Conservation (phyloP, 192 early-diverging fungal species). For the Backusella liffmaniae region DNA sequence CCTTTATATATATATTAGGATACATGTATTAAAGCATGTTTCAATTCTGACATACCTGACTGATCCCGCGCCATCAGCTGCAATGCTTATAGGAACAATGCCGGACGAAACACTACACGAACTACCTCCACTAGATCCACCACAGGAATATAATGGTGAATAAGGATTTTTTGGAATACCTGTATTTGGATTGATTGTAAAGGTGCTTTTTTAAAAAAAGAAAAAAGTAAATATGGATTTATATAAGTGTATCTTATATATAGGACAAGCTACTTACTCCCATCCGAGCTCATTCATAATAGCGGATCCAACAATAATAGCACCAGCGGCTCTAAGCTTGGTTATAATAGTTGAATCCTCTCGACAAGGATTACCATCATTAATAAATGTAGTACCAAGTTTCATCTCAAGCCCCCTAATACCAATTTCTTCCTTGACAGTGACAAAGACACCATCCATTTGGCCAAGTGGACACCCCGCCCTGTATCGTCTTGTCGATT, state of each 20-base stretch:
- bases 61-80: conserved; percentile 70
- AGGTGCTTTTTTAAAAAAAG: conserved; percentile 38
- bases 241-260: too few relatives aligned
- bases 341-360: conserved; percentile 52
- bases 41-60: conserved; percentile 36
- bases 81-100: conserved; percentile 67
- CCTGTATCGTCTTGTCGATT: conserved; percentile 55
- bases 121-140: conserved; percentile 73
- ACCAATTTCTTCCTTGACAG: conserved; percentile 76
- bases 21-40: background rate
- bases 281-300: conserved; percentile 78
- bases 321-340: conserved; percentile 55
- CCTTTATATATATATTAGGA: conserved; percentile 18
- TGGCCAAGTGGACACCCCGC: conserved; percentile 47
- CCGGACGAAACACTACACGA: conserved; percentile 62
- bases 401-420: conserved; percentile 48
- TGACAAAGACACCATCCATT: conserved; percentile 73
- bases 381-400: conserved; percentile 63
- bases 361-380: conserved; percentile 41
- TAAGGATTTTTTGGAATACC: conserved; percentile 67
- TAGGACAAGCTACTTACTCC: conserved; percentile 28
- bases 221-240: too few relatives aligned
- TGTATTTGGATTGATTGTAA: conserved; percentile 61
- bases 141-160: conserved; percentile 52
- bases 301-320: conserved; percentile 65